phyloP scores from a whole-genome alignment of 2,329 filamentous ascomycete genomes.

The Claviceps purpurea region DNA sequence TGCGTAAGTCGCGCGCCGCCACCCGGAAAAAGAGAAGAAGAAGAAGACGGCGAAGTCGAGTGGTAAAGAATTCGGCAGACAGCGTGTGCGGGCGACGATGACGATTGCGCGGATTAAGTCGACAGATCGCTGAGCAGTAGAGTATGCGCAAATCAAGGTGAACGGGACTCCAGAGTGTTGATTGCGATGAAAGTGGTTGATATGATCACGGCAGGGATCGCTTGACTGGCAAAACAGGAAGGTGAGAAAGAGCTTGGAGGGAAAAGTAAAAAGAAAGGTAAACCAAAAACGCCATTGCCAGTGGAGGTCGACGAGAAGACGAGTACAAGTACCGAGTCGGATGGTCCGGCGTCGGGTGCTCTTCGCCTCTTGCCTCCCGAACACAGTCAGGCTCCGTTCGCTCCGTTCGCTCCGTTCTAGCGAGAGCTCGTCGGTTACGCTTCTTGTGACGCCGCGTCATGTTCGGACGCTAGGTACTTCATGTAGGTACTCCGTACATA shows the following conservation, averaged over 20 bases:
- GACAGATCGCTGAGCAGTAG: not conserved
- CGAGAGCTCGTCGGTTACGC: not conserved
- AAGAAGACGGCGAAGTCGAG: not conserved
- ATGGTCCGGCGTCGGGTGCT: slow-evolving; percentile 1
- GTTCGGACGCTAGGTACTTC: too few species aligned
- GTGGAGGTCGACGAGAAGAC: not conserved
- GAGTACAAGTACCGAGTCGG: not conserved
- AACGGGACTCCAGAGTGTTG: not conserved
- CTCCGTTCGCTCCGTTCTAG: not conserved
- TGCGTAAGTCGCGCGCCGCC: slow-evolving; percentile 6
- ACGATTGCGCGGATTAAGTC: not conserved
- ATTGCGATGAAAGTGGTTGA: not conserved
- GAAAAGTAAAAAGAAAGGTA: not conserved
- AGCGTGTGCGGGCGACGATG: too few species aligned
- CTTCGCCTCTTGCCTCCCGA: not conserved
- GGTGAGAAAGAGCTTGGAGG: not conserved
- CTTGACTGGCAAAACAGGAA: not conserved
- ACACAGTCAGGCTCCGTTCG: not conserved
- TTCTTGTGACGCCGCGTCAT: too few species aligned
- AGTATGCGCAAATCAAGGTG: not conserved
- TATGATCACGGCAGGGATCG: not conserved
- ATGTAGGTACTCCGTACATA: too few species aligned
- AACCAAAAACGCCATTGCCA: too few species aligned
- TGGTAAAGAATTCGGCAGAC: not conserved
- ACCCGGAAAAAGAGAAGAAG: not conserved